Evolutionary conservation across 1,284 basidiomycete species (phyloP).

Genomic region (Pulchroboletus neoregius): DNA sequence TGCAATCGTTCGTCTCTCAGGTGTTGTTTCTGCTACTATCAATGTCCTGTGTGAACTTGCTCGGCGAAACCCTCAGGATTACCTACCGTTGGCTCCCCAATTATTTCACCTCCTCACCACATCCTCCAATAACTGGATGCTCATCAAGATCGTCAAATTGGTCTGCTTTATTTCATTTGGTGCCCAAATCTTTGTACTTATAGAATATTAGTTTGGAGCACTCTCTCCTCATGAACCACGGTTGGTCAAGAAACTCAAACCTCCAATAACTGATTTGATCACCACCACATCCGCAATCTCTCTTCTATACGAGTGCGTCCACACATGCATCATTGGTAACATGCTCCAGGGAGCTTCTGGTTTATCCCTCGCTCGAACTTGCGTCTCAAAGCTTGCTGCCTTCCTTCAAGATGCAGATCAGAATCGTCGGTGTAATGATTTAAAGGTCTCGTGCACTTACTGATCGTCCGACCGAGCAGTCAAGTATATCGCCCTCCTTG

Average conservation of each 20-base stretch:
- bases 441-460: constrained; percentile 14
- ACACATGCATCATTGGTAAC: constrained; percentile 95
- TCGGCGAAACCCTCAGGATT: constrained; percentile 71
- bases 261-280: constrained; percentile 92
- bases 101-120: constrained; percentile 93
- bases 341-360: constrained; percentile 85
- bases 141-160: constrained; percentile 98
- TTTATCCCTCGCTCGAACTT: constrained; percentile 80
- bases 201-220: constrained; percentile 71
- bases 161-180: constrained; percentile 41
- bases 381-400: constrained; percentile 89
- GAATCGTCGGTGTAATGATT: constrained; percentile 61
- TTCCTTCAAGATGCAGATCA: constrained; percentile 95
- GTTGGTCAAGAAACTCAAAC: constrained; percentile 89
- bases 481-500: constrained; percentile 94
- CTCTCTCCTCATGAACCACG: constrained; percentile 90
- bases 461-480: constrained; percentile 48
- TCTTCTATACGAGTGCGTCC: constrained; percentile 95
- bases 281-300: constrained; percentile 95
- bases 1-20: constrained; percentile 37
- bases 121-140: constrained; percentile 98
- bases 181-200: constrained; percentile 4
- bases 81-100: constrained; percentile 84
- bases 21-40: constrained; percentile 89
- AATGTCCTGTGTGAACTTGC: constrained; percentile 95